phyloP scores from a whole-genome alignment of 1,284 basidiomycete species.

The Apiotrichum domesticum region DNA sequence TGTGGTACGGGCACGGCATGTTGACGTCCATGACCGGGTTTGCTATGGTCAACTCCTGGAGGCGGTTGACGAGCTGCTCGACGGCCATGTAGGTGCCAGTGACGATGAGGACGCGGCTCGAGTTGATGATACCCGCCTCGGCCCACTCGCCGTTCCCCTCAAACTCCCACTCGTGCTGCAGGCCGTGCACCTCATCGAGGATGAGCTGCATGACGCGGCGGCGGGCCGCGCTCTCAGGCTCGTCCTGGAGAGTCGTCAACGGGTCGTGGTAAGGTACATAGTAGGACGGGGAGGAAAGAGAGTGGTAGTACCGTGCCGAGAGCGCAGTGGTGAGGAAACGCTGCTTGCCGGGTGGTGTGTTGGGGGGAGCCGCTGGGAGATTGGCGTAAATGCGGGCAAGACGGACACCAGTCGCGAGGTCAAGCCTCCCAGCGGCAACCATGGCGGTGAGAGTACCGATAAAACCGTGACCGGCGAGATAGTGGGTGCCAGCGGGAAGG shows the following conservation, averaged over 20 bases:
- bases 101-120: conserved; percentile 41
- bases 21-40: conserved; percentile 47
- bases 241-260: conserved; percentile 14
- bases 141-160: conserved; percentile 41
- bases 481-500: conserved; percentile 35
- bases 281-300: conserved; percentile 35
- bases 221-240: conserved; percentile 24
- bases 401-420: conserved; percentile 40
- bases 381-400: conserved; percentile 39
- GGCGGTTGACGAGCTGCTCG: conserved; percentile 37
- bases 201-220: conserved; percentile 43
- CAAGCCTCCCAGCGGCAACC: conserved; percentile 40
- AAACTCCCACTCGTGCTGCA: conserved; percentile 35
- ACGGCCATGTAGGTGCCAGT: conserved; percentile 42
- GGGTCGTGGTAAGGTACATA: conserved; percentile 26
- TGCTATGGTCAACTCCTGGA: conserved; percentile 39
- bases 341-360: conserved; percentile 7
- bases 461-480: conserved; percentile 45
- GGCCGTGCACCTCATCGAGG: conserved; percentile 40
- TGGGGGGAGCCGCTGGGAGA: conserved; percentile 29
- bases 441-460: conserved; percentile 44
- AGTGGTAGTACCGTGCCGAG: conserved; percentile 42
- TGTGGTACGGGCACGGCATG: conserved; percentile 45
- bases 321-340: conserved; percentile 39
- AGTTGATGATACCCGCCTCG: conserved; percentile 43